Conservation (phyloP, 768 basidiomycete genomes). For the Lanmaoa pseudosensibilis region DNA sequence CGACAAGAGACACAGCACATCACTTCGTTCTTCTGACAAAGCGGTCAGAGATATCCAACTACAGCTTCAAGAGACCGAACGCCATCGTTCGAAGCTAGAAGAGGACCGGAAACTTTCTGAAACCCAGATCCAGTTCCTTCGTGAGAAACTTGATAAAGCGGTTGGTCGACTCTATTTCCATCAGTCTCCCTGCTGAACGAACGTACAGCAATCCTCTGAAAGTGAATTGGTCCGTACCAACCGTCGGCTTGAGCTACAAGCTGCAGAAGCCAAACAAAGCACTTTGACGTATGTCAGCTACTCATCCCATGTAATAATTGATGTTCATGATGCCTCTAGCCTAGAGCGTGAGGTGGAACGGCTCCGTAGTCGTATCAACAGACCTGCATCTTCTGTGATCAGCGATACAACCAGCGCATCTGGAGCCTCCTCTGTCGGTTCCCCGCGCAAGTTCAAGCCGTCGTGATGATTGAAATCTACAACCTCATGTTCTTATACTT, state of each 20-base stretch:
- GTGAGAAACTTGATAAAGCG: conserved; percentile 58
- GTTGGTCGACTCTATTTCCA: conserved; percentile 40
- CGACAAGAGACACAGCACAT: conserved; percentile 38
- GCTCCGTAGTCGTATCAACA: conserved; percentile 60
- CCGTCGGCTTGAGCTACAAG: conserved; percentile 75
- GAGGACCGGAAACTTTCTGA: conserved; percentile 65
- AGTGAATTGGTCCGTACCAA: conserved; percentile 67
- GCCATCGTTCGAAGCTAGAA: conserved; percentile 60
- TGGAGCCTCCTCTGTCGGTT: conserved; percentile 28
- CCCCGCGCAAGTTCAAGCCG: conserved; percentile 29
- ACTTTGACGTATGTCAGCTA: conserved; percentile 54
- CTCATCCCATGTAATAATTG: background rate
- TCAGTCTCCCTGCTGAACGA: conserved; percentile 3
- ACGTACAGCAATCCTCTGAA: conserved; percentile 65
- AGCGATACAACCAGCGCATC: conserved; percentile 23
- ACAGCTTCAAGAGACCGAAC: conserved; percentile 61
- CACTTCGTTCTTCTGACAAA: conserved; percentile 47
- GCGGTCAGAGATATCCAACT: conserved; percentile 50
- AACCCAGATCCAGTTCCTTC: conserved; percentile 53
- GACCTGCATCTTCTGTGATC: conserved; percentile 46
- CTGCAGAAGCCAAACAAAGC: conserved; percentile 69
- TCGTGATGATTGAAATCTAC: conserved; percentile 11
- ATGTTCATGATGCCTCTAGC: conserved; percentile 32
- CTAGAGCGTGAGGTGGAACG: conserved; percentile 70
- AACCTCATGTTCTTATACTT: background rate